phyloP scores from a whole-genome alignment of 1,284 basidiomycete genomes.

The Ceratobasidium sp. region DNA sequence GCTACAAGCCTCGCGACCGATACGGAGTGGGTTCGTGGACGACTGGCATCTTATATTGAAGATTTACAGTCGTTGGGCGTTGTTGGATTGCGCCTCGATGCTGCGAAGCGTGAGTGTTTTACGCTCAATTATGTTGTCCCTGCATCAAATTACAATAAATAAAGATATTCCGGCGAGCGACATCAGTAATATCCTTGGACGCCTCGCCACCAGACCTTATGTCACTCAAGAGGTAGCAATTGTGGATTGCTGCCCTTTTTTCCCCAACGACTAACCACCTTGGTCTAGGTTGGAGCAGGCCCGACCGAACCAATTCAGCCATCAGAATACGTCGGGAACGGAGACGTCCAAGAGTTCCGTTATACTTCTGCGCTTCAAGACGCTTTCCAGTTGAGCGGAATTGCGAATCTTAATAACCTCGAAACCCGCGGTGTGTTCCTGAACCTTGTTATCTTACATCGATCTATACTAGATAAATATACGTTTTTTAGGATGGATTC shows the following conservation, averaged over 20 bases:
- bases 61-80: conserved; percentile 72
- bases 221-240: conserved; percentile 51
- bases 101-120: conserved; percentile 67
- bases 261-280: neutral
- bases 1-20: conserved; percentile 64
- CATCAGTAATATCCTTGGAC: conserved; percentile 67
- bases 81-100: conserved; percentile 75
- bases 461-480: neutral
- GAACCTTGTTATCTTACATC: neutral
- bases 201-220: conserved; percentile 56
- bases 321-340: conserved; percentile 7
- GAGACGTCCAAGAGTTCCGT: conserved; percentile 3
- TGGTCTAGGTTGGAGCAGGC: conserved; percentile 10
- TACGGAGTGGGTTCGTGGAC: conserved; percentile 68
- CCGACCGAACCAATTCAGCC: neutral
- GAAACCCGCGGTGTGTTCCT: conserved; percentile 64
- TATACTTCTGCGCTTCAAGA: conserved; percentile 7
- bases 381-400: neutral
- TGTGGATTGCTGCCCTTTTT: neutral
- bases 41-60: conserved; percentile 70
- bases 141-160: neutral
- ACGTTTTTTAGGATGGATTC: conserved; percentile 66
- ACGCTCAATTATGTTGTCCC: neutral
- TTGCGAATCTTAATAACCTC: conserved; percentile 56
- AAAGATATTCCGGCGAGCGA: conserved; percentile 70